Conservation (phyloP, 345 rosid species). For the Angophora floribunda region DNA sequence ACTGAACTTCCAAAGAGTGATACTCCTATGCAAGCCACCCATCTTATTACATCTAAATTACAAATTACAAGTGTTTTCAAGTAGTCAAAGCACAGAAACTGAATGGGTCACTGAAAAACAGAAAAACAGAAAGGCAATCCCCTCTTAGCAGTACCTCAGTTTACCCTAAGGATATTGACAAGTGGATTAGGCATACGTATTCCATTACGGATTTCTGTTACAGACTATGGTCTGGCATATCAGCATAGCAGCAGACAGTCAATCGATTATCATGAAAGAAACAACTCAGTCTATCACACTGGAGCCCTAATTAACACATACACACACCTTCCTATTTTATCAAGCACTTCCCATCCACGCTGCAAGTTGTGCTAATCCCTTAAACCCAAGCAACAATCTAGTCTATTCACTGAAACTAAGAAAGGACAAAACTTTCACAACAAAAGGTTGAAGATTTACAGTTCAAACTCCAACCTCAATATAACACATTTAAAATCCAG, state of each 20-base stretch:
- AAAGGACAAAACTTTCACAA: neutral
- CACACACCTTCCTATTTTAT: neutral
- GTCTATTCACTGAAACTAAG: neutral
- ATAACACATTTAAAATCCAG: neutral
- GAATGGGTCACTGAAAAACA: neutral
- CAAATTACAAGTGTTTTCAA: neutral
- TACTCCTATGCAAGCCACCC: neutral
- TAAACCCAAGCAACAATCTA: neutral
- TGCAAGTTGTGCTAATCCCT: neutral
- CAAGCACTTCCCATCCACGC: neutral
- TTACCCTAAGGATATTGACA: neutral
- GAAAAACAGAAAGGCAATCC: neutral
- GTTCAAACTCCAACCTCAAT: neutral
- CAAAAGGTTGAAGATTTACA: neutral
- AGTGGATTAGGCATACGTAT: neutral
- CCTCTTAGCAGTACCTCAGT: neutral
- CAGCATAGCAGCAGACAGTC: neutral
- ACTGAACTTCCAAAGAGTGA: neutral
- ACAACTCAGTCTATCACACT: neutral
- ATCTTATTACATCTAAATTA: neutral
- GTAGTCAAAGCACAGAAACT: neutral
- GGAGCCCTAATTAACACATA: neutral
- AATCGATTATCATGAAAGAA: neutral
- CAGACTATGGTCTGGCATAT: neutral
- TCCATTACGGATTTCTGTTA: neutral